Evolutionary conservation across 345 rosid species (phyloP), one percentile per base, ranked within the genome.

Genomic region (Aquilaria malaccensis): DNA sequence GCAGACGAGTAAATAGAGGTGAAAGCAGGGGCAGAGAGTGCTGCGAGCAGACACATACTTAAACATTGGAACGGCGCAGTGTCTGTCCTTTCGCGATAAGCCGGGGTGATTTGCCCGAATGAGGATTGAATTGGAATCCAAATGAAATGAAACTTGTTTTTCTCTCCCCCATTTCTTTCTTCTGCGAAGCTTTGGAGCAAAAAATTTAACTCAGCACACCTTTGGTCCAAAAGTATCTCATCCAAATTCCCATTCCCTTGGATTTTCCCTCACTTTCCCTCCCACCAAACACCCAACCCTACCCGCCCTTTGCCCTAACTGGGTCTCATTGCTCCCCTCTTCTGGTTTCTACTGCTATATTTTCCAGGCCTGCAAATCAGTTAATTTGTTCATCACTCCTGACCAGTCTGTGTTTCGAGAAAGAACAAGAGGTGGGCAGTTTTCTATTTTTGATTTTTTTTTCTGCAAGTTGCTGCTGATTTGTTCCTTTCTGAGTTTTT

Each of bases 41-140:
- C 30, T 55, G 13, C 33, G 11, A 15, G 45, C 6, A 52, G 57
- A 15, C 56, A 64, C 11, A 64, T 69, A 72, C 43, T 67, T 55
- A 67, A 45, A 64, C 68, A 57, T 56, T 22, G 70, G 64, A 76
- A 79, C 76, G 72, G 79, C 76, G 74, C 69, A 55, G 71, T 71
- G 76, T 62, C 70, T 64, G 78, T 70, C 70, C 45, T 67, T 79
- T 65, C 73, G 74, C 76, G 84, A 71, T 82, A 77, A 75, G 87
- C 78, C 75, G 78, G 67, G 65, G 22, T 58, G 69, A 55, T 58
- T 71, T 74, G 78, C 76, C 73, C 66, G 49, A 73, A 66, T 67
- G 72, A 74, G 63, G 54, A 71, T 46, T 74, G 43, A 7, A 37
- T 37, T 37, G 43, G 22, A 37, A 37, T 37, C 43, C 43, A 56